These are phyloP conservation scores for Phoma herbarum DNA, from an alignment of 2,329 filamentous ascomycete genomes.

Conservation along the genomic window DNA sequence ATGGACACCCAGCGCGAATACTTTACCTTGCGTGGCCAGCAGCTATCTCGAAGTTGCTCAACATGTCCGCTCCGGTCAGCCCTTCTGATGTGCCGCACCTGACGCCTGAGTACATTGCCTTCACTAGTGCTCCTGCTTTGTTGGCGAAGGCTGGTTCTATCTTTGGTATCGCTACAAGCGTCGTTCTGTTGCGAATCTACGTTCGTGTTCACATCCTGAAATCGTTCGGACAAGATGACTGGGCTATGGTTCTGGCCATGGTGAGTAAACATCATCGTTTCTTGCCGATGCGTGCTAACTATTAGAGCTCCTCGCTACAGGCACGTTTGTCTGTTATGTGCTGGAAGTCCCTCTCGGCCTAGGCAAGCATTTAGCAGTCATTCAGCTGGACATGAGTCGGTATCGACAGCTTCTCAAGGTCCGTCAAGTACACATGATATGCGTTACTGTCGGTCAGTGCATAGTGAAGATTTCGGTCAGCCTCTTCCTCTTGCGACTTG, in stretches of 20 bases:
- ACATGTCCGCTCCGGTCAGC: background rate
- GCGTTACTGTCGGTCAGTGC: background rate
- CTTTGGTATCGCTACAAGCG: background rate
- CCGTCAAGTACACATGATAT: background rate
- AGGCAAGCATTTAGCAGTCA: background rate
- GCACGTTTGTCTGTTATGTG: background rate
- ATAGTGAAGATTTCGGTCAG: background rate
- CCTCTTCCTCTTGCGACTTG: constrained; percentile 3
- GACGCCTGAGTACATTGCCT: background rate
- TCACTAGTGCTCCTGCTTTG: background rate
- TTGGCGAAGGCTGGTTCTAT: background rate
- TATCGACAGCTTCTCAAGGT: background rate
- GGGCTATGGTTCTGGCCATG: background rate
- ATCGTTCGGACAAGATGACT: background rate
- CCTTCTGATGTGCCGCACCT: background rate
- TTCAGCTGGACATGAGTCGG: background rate
- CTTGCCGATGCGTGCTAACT: background rate
- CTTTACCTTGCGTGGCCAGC: background rate
- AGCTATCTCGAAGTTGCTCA: background rate
- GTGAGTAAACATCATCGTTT: background rate
- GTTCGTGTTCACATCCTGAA: background rate
- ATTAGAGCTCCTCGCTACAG: background rate
- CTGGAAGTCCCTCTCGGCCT: background rate
- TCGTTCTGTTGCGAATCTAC: background rate
- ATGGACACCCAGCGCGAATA: background rate